Conservation (phyloP, 148 eudicot species). For the Fallopia convolvulus region DNA sequence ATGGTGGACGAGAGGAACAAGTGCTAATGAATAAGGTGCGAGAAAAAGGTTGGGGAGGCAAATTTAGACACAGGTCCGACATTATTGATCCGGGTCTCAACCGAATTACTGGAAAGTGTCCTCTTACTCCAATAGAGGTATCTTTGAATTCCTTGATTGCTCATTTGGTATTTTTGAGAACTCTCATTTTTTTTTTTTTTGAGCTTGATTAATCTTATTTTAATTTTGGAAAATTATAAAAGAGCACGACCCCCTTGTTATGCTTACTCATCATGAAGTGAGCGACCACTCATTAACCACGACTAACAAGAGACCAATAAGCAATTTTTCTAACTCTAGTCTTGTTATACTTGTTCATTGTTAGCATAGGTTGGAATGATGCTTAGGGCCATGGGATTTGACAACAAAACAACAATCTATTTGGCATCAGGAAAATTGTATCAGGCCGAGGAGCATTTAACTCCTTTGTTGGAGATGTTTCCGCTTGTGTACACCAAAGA, state of each 20-base stretch:
- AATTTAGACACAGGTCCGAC: conserved; percentile 47
- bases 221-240: background rate
- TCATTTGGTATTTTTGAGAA: background rate
- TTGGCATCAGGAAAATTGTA: conserved; percentile 84
- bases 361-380: conserved; percentile 91
- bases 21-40: conserved; percentile 52
- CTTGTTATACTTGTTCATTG: conserved; percentile 27
- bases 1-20: conserved; percentile 58
- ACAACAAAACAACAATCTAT: conserved; percentile 64
- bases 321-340: background rate
- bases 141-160: background rate
- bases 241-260: no score
- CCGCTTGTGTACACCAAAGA: conserved; percentile 72
- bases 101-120: conserved; percentile 73
- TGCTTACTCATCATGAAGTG: no score
- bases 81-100: conserved; percentile 49
- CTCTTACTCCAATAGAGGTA: conserved; percentile 90
- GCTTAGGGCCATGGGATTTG: conserved; percentile 91
- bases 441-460: conserved; percentile 49
- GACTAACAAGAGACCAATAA: background rate
- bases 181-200: background rate
- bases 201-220: background rate
- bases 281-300: no score
- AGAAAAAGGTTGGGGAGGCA: conserved; percentile 76
- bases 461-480: conserved; percentile 76